phyloP scores from a whole-genome alignment of 2,329 filamentous ascomycete species.

The Xylaria multiplex region DNA sequence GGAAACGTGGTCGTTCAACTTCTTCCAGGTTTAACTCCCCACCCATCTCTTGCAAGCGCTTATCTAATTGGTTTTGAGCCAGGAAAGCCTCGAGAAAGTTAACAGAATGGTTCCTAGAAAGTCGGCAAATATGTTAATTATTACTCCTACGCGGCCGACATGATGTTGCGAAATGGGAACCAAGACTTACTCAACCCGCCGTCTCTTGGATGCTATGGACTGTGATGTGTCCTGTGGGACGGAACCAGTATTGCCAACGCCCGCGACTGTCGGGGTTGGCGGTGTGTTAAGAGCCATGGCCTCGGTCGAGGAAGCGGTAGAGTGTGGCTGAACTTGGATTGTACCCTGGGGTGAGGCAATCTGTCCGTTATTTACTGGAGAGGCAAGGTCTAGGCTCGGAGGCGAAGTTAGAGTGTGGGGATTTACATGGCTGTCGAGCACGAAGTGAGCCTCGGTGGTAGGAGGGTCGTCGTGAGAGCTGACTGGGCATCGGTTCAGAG shows the following conservation, averaged over 20 bases:
- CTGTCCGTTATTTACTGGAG: constrained; percentile 26
- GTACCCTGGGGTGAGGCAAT: constrained; percentile 31
- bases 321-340: constrained; percentile 28
- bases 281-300: constrained; percentile 44
- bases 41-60: constrained; percentile 30
- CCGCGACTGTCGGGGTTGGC: constrained; percentile 39
- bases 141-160: constrained; percentile 2
- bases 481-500: constrained; percentile 44
- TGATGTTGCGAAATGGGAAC: neutral
- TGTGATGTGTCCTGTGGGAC: constrained; percentile 17
- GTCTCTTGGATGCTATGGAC: constrained; percentile 43
- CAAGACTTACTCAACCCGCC: constrained; percentile 43
- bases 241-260: constrained; percentile 24
- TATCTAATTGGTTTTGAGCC: constrained; percentile 32
- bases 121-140: constrained; percentile 9
- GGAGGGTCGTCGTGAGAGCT: constrained; percentile 41
- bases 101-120: constrained; percentile 34
- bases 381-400: constrained; percentile 33
- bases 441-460: constrained; percentile 46
- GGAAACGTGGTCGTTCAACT: constrained; percentile 59
- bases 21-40: constrained; percentile 41
- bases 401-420: constrained; percentile 21
- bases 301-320: constrained; percentile 26
- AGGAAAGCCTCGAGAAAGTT: constrained; percentile 38
- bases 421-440: constrained; percentile 34